These are phyloP conservation scores for Lanmaoa rubissima DNA, from an alignment of 768 basidiomycete species.

Conservation along the genomic window DNA sequence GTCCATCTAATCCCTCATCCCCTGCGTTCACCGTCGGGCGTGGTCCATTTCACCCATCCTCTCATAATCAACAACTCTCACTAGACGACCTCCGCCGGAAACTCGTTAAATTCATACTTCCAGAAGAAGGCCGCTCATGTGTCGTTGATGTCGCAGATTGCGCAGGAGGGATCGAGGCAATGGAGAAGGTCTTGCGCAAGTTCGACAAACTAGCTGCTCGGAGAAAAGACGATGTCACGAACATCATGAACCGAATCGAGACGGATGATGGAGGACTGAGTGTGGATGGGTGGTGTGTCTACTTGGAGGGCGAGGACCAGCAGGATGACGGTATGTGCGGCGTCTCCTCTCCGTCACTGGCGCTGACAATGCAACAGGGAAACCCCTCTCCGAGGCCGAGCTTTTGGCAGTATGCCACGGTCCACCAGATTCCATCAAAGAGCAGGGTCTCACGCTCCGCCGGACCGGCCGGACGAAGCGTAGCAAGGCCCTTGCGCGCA, in stretches of 20 bases:
- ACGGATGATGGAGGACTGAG: conserved; percentile 72
- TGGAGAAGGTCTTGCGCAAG: conserved; percentile 88
- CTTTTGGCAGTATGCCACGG: conserved; percentile 82
- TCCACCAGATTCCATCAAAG: conserved; percentile 73
- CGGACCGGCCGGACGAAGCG: conserved; percentile 44
- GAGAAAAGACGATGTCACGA: conserved; percentile 43
- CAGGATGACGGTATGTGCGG: conserved; percentile 48
- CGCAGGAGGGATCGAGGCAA: conserved; percentile 77
- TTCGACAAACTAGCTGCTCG: conserved; percentile 63
- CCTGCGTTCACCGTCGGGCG: conserved; percentile 58
- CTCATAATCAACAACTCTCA: conserved; percentile 46
- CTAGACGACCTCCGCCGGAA: conserved; percentile 80
- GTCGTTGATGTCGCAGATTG: conserved; percentile 83
- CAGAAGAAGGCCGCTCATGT: conserved; percentile 74
- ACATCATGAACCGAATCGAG: conserved; percentile 52
- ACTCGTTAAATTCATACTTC: conserved; percentile 83
- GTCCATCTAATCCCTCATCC: conserved; percentile 42
- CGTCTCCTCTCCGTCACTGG: background rate
- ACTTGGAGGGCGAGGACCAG: conserved; percentile 56
- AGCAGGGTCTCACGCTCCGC: conserved; percentile 75
- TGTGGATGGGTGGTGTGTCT: conserved; percentile 91
- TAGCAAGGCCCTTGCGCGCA: conserved; percentile 41
- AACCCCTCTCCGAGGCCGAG: conserved; percentile 77
- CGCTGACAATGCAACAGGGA: conserved; percentile 41
- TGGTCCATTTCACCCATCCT: conserved; percentile 53